Conservation (phyloP, 176 grass and related monocot species). For the Aechmea fasciata region DNA sequence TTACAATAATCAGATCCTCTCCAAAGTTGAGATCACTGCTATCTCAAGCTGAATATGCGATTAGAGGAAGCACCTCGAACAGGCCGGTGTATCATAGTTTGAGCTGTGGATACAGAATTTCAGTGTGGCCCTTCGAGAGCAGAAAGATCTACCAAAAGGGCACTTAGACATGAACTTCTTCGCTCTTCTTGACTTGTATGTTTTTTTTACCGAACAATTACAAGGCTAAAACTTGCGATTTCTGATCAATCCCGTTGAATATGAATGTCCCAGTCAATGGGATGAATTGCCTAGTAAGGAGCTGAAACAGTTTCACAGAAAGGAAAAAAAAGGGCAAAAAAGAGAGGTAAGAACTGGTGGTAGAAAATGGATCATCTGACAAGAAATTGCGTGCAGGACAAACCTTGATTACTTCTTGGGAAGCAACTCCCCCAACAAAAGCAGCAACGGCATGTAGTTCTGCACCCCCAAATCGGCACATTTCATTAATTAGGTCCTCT, state of each 20-base stretch:
- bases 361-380: background rate
- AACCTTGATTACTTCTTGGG: constrained; percentile 92
- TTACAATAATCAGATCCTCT: too few relatives aligned
- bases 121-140: too few relatives aligned
- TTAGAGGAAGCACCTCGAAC: too few relatives aligned
- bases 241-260: constrained; percentile 91
- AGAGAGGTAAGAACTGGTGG: background rate
- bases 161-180: too few relatives aligned
- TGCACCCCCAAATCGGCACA: constrained; percentile 74
- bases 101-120: too few relatives aligned
- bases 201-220: constrained; percentile 15
- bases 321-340: background rate
- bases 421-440: constrained; percentile 75
- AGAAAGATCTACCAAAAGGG: too few relatives aligned
- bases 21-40: too few relatives aligned
- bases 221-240: constrained; percentile 67
- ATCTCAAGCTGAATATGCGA: too few relatives aligned
- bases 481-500: constrained; percentile 72
- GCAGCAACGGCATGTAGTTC: constrained; percentile 76
- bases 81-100: too few relatives aligned
- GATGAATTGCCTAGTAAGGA: constrained; percentile 84
- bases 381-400: background rate
- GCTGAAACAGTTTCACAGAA: constrained; percentile 28
- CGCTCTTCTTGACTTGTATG: too few relatives aligned
- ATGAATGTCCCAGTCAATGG: constrained; percentile 68